Conservation (phyloP, 169 alveolate species). For the Eimeria nieschulzi region DNA sequence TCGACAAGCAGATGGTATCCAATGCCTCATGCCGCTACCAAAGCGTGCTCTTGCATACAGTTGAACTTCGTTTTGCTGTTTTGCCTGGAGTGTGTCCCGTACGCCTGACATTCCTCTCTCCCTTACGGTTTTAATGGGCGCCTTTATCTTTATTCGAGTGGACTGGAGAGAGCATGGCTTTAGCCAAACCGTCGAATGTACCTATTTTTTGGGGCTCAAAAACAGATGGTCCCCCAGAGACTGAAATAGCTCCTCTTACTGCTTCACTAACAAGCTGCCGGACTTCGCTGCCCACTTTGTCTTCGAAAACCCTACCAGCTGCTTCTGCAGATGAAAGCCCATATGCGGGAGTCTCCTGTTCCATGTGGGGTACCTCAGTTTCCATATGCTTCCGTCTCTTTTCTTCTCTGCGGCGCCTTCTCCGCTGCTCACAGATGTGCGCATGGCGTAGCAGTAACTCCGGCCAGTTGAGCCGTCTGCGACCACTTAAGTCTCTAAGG, state of each 20-base stretch:
- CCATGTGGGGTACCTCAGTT: not conserved
- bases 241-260: conserved; percentile 25
- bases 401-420: conserved; percentile 26
- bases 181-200: conserved; percentile 43
- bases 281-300: not conserved
- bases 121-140: not conserved
- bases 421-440: conserved; percentile 55
- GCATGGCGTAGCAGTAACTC: conserved; percentile 55
- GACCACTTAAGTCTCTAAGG: conserved; percentile 60
- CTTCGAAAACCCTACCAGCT: not conserved
- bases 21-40: not conserved
- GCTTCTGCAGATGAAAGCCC: not conserved
- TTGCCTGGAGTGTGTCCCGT: no score
- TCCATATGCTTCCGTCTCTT: conserved; percentile 26
- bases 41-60: no score
- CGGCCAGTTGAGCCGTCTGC: conserved; percentile 68
- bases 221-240: conserved; percentile 19
- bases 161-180: no score
- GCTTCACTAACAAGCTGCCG: conserved; percentile 10
- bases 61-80: no score
- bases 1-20: not conserved
- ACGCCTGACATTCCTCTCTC: not conserved
- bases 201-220: conserved; percentile 38
- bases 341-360: not conserved
- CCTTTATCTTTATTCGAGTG: not conserved